Evolutionary conservation across 2,329 filamentous ascomycete genomes (phyloP).

Genomic region (Fusarium longipes): DNA sequence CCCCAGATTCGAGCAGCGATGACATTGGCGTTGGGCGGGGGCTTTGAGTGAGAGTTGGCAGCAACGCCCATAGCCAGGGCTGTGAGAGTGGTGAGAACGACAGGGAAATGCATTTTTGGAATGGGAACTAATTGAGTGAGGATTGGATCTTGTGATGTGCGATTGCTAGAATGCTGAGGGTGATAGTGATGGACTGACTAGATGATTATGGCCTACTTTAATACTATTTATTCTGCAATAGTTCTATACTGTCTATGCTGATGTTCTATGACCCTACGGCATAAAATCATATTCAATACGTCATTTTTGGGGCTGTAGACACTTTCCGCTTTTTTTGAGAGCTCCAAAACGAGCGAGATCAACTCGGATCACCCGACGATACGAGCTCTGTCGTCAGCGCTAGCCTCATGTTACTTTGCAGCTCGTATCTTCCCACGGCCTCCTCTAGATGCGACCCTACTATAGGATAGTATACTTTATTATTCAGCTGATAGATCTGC

Average conservation of each 20-base stretch:
- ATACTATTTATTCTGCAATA: not conserved
- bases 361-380: not conserved
- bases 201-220: not conserved
- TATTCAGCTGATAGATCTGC: too few relatives aligned
- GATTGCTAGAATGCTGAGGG: not conserved
- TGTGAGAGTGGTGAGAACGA: slow-evolving; percentile 1
- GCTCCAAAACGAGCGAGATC: not conserved
- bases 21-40: slow-evolving; percentile 14
- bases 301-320: not conserved
- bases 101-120: slow-evolving; percentile 16
- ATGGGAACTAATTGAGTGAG: not conserved
- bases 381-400: slow-evolving; percentile 12
- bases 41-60: not conserved
- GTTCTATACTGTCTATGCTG: fast-evolving
- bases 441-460: not conserved
- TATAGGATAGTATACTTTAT: not conserved
- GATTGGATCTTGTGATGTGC: too few relatives aligned
- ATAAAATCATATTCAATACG: not conserved
- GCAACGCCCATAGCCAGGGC: slow-evolving; percentile 10
- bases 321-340: not conserved
- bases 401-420: not conserved
- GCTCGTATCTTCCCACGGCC: not conserved
- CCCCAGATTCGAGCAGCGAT: slow-evolving; percentile 25
- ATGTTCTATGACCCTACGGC: not conserved
- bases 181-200: not conserved